These are phyloP conservation scores for Gillenia trifoliata DNA, from an alignment of 306 rosid genomes.

Conservation along the genomic window DNA sequence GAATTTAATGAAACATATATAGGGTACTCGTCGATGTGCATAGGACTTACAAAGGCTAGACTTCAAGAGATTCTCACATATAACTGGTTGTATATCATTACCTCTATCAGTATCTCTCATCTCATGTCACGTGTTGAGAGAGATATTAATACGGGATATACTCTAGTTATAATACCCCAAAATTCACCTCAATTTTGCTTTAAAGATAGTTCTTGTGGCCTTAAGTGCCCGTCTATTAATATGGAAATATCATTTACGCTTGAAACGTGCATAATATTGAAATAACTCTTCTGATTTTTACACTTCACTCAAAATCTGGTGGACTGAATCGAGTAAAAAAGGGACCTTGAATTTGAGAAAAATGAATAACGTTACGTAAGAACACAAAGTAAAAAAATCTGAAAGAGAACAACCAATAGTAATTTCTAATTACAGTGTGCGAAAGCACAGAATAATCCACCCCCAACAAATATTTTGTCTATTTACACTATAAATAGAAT, in stretches of 20 bases:
- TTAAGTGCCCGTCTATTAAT: background rate
- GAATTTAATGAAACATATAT: background rate
- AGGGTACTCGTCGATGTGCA: no score
- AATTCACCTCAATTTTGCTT: background rate
- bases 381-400: background rate
- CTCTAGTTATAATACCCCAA: no score
- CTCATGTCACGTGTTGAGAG: no score
- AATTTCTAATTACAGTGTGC: background rate
- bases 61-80: no score
- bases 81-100: no score
- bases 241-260: no score
- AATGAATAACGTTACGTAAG: background rate
- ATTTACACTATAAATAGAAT: slow-evolving; percentile 22
- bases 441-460: background rate
- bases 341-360: background rate
- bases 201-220: background rate
- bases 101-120: no score
- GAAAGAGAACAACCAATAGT: background rate
- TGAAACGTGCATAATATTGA: no score
- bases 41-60: no score
- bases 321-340: no score
- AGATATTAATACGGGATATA: no score
- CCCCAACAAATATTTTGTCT: slow-evolving; percentile 10
- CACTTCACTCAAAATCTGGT: background rate
- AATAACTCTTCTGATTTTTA: no score